A percentile compares a stretch with the other conserved stretches of the same genome.
Conservation (phyloP, 2,329 filamentous ascomycete genomes). For the Alternaria triticimaculans region DNA sequence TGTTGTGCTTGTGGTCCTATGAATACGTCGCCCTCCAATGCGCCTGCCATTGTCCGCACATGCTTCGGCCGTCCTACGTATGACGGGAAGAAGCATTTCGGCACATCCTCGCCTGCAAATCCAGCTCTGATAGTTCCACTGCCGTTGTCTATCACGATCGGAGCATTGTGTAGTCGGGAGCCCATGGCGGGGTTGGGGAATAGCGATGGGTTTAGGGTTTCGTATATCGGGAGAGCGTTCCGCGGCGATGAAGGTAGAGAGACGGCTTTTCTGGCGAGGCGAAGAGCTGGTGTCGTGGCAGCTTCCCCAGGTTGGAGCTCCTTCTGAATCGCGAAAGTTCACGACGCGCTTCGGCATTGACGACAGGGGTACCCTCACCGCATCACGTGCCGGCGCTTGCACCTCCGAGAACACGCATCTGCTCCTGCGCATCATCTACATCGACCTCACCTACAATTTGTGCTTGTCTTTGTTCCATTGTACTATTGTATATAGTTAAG, state of each 20-base stretch:
- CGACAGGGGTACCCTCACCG: slow-evolving; percentile 30
- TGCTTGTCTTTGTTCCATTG: background rate
- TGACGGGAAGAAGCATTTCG: slow-evolving; percentile 96
- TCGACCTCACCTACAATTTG: background rate
- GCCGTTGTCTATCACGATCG: slow-evolving; percentile 98
- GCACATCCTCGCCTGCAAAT: slow-evolving; percentile 93
- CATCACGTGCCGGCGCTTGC: slow-evolving; percentile 33
- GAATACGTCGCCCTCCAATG: slow-evolving; percentile 94
- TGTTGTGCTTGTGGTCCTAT: slow-evolving; percentile 93
- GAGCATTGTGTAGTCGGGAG: slow-evolving; percentile 88
- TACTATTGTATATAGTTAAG: background rate
- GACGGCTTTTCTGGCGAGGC: background rate
- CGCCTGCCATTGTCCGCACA: slow-evolving; percentile 91
- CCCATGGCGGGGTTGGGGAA: slow-evolving; percentile 57
- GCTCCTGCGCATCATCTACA: background rate
- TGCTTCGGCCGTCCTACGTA: slow-evolving; percentile 98
- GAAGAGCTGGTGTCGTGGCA: slow-evolving; percentile 20
- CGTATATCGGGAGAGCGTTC: background rate
- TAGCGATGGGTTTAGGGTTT: background rate
- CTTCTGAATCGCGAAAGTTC: slow-evolving; percentile 38
- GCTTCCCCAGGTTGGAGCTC: slow-evolving; percentile 32
- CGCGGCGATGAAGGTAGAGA: background rate
- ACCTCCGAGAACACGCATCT: background rate
- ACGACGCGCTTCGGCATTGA: slow-evolving; percentile 37
- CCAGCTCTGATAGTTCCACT: slow-evolving; percentile 97